phyloP scores from a whole-genome alignment of 2,329 filamentous ascomycete species.

The Lachnellula occidentalis region DNA sequence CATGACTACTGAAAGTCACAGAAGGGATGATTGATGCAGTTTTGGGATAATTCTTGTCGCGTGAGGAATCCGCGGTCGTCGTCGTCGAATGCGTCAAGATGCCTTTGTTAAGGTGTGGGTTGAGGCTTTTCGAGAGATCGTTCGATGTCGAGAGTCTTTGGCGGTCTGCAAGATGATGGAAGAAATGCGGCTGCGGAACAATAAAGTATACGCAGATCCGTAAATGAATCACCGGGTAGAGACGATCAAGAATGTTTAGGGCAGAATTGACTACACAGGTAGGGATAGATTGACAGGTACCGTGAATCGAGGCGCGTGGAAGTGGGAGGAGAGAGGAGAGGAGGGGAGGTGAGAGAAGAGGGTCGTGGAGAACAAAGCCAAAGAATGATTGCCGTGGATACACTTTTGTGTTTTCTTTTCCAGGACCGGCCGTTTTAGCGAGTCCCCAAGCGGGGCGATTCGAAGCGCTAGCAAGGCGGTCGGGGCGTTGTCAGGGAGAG shows the following conservation, averaged over 20 bases:
- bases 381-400: neutral
- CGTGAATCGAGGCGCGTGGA: conserved; percentile 21
- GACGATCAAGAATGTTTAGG: conserved; percentile 17
- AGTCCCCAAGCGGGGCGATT: no score
- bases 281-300: conserved; percentile 24
- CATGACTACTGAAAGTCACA: conserved; percentile 92
- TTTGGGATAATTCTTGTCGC: conserved; percentile 24
- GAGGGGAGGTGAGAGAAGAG: neutral
- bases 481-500: no score
- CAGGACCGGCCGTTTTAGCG: no score
- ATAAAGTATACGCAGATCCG: conserved; percentile 8
- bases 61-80: conserved; percentile 3
- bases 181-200: conserved; percentile 10
- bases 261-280: conserved; percentile 26
- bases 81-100: conserved; percentile 8
- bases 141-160: neutral
- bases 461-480: no score
- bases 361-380: neutral
- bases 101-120: conserved; percentile 10
- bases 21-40: conserved; percentile 21
- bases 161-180: conserved; percentile 3
- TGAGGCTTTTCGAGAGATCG: conserved; percentile 2
- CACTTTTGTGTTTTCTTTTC: no score
- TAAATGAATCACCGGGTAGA: conserved; percentile 9
- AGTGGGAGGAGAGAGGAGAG: conserved; percentile 12